Evolutionary conservation across 352 stramenopile genomes (phyloP).

Genomic region (Phytophthora europaea): DNA sequence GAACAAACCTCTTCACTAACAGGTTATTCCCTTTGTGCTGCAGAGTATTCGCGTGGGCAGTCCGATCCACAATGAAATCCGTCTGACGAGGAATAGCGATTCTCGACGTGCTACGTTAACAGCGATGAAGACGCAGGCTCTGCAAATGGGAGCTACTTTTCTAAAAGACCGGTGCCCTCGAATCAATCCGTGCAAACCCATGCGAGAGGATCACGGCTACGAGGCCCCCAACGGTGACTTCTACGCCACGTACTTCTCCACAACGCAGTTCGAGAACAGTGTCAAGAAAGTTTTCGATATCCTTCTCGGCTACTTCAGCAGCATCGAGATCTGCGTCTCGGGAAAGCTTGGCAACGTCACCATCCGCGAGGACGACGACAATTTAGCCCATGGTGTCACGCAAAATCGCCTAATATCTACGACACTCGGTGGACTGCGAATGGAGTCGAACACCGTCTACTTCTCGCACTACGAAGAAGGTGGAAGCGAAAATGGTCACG

Average conservation of each 20-base stretch:
- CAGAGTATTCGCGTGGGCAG: conserved; percentile 43
- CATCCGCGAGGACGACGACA: conserved; percentile 59
- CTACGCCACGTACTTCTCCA: conserved; percentile 34
- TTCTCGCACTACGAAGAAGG: conserved; percentile 46
- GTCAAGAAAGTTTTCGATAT: conserved; percentile 59
- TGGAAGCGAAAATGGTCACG: conserved; percentile 14
- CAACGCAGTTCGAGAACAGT: conserved; percentile 39
- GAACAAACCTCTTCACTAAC: background rate
- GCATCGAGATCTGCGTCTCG: conserved; percentile 59
- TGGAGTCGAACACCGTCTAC: conserved; percentile 55
- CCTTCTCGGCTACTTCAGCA: conserved; percentile 40
- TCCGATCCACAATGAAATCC: conserved; percentile 40
- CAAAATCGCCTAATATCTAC: conserved; percentile 49
- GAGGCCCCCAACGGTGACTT: conserved; percentile 35
- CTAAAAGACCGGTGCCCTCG: conserved; percentile 28
- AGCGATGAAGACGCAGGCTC: conserved; percentile 22
- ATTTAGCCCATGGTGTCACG: conserved; percentile 32
- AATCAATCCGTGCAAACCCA: conserved; percentile 36
- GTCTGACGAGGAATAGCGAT: conserved; percentile 12
- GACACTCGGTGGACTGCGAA: conserved; percentile 26
- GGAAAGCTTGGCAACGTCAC: conserved; percentile 56
- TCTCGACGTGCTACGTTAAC: conserved; percentile 16
- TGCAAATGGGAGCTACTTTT: conserved; percentile 35
- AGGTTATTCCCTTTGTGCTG: background rate
- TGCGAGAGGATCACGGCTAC: conserved; percentile 39